Base-by-base conservation (phyloP, 1,284 basidiomycete species). In the Tylopilus orsonianus region DNA sequence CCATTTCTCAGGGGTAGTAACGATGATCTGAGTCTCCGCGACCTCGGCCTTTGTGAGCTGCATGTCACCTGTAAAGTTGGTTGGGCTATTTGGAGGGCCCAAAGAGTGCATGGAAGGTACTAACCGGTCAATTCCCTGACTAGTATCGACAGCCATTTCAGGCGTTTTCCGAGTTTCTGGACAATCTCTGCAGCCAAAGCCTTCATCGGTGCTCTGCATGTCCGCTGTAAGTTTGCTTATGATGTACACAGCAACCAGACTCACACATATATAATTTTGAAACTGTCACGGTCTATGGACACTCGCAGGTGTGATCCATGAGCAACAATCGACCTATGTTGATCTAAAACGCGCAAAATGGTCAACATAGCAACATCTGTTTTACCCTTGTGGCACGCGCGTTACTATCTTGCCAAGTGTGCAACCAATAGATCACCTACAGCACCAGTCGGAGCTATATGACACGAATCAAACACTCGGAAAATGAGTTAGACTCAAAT, bases 1-100 rank as follows among this genome's bases (percentile, higher is more conserved):
- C 97, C 97, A 99, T 70, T 99, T 99, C 67, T 99, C 97, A 0
- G 97, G 97, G 1, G 97, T 99, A 0, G 97, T 99, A 10, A 99
- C 94, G 53, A 99, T 98, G 49, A 99, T 90, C 65, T 99, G 97
- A 13, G 97, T 99, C 67, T 92, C 87, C 3, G 87, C 87, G 53
- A 99, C 96, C 70, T 99, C 96, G 26, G 85, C 80, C 63, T 90
- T 88, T 2, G 97, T 96, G 66, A 99, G 72, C 67, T 99, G 97
- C 95, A 99, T 99, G 65, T 99, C 97, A 69, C 97, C 95, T 85
- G 53, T 14, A 22, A 20, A 44, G 32, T 24, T 16, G 35, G 58
- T 39, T 44, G 18, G 8, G 43, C 37, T 18, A 8, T 6, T 29
- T 34, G 32, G n/a, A 32, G 22, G 29, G 19, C 44, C 4, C 22